Base-by-base conservation (phyloP, 495 filamentous ascomycete species). In the Lentithecium fluviatile region DNA sequence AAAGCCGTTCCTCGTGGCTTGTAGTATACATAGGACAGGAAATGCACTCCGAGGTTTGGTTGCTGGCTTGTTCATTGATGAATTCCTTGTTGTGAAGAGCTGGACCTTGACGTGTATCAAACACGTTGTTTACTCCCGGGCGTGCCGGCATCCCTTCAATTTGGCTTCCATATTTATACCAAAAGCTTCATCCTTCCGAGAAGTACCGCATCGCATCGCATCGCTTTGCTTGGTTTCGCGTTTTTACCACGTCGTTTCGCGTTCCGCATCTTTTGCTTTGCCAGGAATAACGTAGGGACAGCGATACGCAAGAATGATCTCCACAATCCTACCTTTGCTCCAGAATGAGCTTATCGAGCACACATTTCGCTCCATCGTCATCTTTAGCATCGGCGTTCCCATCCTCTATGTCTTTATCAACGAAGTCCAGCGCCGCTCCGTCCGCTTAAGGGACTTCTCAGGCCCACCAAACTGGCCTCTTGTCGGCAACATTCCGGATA, bases 401-500 rank as follows among this genome's bases (percentile, higher is more conserved):
- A 24, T 52, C 21, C 40, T 21, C 45, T 66, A 66, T 29, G 2
- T 66, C 29, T 2, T 66, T 17, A 34, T 57, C 19, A 66, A 66
- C 25, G 64, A 66, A 36, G 47, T 49, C 21, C n/a, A 62, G 4
- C 57, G 64, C 6, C 43, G 50, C 21, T 17, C 52, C 0, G 45
- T 52, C n/a, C 43, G 64, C 10, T 24, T 66, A 12, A 46, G 47
- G 17, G 58, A 37, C 10, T 75, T 87, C 51, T 73, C 72, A 13
- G 83, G 84, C 5, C 83, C 84, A 0, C 70, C 67, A 11, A 83
- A 83, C 1, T 72, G 81, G 60, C 83, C 83, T 0, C 62, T 88
- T 42, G 78, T 88, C 43, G 84, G 84, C n/a, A 87, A 86, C 60
- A 68, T 86, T n/a, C 71, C 75, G 10, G 79, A 86, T 48, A 84